Base-by-base conservation (phyloP, 345 rosid species). In the Atalantia buxifolia region DNA sequence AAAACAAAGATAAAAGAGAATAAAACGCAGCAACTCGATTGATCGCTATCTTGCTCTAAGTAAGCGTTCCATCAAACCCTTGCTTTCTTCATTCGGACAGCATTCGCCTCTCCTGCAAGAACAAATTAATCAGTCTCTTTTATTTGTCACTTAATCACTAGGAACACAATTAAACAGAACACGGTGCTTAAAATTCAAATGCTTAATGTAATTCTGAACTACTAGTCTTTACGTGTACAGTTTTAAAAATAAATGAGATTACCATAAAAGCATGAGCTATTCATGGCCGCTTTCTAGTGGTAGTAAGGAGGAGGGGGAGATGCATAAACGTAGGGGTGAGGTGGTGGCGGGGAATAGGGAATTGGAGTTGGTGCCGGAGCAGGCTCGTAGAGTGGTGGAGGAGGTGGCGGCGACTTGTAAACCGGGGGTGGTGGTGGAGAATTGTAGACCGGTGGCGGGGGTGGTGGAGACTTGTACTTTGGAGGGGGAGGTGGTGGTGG, bases 241-340 rank as follows among this genome's bases (percentile, higher is more conserved):
- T 48, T 48, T 48, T 48, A 48, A 16, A 48, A 10, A 65, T 55
- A 22, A 25, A 19, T 31, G 28, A 36, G n/a, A 30, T 73, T 16
- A 38, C 42, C 12, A 8, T 1, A 8, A 38, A 38, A 8, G 42
- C 42, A 38, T 38, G 42, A 38, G 42, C 45, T 40, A 40, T 9
- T 40, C 45, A 40, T 0, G 45, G 27, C n/a, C 33, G 28, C 55
- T 83, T n/a, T 85, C 86, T 85, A 83, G 88, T 82, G 89, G 85
- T 84, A 45, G 85, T 84, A 53, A 75, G 92, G 91, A 74, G 93
- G 92, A 79, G 91, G 89, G 9, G 9, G 88, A 31, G 88, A 78
- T 30, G 80, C 57, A 56, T 80, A 80, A 71, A 31, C 24, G 76
- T 83, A 83, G 66, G 65, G 84, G 7, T 66, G 80, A 21, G 5